Percentiles rank a stretch among this genome's conserved stretches.
phyloP scores from a whole-genome alignment of 2,329 filamentous ascomycete genomes.

The Arthroderma sp. region DNA sequence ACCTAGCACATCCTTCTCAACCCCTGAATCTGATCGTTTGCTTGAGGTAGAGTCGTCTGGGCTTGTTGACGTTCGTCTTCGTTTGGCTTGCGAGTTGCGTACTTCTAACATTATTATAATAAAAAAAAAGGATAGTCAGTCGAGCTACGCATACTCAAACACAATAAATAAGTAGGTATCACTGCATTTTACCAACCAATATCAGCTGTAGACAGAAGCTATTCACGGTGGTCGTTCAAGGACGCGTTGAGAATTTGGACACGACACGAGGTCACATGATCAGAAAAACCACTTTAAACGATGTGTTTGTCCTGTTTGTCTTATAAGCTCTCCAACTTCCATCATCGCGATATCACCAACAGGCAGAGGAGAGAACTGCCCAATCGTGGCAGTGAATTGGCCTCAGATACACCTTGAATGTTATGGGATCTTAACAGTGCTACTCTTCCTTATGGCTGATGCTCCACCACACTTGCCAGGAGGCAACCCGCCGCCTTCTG shows the following conservation, averaged over 20 bases:
- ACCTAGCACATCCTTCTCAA: background rate
- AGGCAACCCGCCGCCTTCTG: background rate
- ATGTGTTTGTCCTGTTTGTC: slow-evolving; percentile 1
- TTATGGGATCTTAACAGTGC: background rate
- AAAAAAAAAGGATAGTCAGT: background rate
- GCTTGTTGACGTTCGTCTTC: background rate
- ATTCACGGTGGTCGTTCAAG: background rate
- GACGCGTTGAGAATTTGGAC: background rate
- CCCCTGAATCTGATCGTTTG: background rate
- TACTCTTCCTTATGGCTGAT: slow-evolving; percentile 9
- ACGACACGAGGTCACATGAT: slow-evolving; percentile 6
- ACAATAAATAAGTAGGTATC: background rate
- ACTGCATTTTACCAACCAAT: background rate
- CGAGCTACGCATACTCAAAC: background rate
- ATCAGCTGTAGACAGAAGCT: too few relatives aligned
- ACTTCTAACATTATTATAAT: background rate
- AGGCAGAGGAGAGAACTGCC: background rate
- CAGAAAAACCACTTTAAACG: background rate
- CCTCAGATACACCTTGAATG: background rate
- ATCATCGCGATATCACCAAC: background rate
- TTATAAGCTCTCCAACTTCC: background rate
- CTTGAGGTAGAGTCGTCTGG: background rate
- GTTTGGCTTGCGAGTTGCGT: background rate
- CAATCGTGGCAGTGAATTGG: background rate
- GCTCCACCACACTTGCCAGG: background rate